Evolutionary conservation across 331 rosid species (phyloP).

Genomic region (Rosa hybrid): DNA sequence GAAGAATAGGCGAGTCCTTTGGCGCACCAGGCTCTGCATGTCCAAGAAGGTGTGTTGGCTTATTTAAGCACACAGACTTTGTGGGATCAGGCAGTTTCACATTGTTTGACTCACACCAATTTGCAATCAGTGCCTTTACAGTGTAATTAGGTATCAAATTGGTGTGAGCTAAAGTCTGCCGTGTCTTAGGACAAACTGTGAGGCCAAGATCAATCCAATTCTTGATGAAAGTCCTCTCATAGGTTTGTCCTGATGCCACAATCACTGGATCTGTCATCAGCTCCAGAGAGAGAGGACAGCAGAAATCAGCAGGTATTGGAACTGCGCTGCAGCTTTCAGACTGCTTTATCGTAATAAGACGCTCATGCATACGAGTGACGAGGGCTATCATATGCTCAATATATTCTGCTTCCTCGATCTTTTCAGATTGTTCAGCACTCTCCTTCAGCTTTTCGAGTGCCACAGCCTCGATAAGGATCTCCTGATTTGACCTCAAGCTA

Average conservation of each 20-base stretch:
- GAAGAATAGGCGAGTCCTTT: conserved; percentile 59
- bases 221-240: conserved; percentile 85
- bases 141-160: conserved; percentile 94
- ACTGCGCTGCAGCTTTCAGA: conserved; percentile 72
- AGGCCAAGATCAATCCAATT: conserved; percentile 93
- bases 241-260: conserved; percentile 99
- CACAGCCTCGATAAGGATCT: conserved; percentile 87
- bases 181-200: conserved; percentile 95
- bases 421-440: conserved; percentile 78
- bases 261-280: conserved; percentile 99
- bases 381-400: conserved; percentile 72
- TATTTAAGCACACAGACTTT: conserved; percentile 47
- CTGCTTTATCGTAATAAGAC: conserved; percentile 60
- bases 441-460: conserved; percentile 91
- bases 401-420: conserved; percentile 70
- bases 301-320: conserved; percentile 89
- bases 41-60: conserved; percentile 61
- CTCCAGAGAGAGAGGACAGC: conserved; percentile 98
- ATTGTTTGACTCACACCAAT: conserved; percentile 92
- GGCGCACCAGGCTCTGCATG: conserved; percentile 57
- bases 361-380: conserved; percentile 62
- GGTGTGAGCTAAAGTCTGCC: conserved; percentile 84
- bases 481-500: conserved; percentile 64
- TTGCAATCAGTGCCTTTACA: conserved; percentile 95
- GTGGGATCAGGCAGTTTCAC: conserved; percentile 75